phyloP scores from a whole-genome alignment of 225 moss, liverwort and hornwort species.

The Bryum argenteum region DNA sequence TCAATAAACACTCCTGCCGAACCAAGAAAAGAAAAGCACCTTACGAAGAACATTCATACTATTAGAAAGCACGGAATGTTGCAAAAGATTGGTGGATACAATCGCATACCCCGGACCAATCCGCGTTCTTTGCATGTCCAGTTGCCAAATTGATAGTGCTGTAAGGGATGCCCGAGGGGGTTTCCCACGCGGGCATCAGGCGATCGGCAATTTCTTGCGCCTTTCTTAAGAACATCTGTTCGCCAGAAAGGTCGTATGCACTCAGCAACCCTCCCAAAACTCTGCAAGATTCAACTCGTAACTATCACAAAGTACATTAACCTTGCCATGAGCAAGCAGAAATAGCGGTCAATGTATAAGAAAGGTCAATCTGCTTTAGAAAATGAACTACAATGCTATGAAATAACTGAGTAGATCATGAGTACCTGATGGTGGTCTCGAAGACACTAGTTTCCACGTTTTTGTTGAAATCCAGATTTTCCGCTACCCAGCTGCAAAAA shows the following conservation, averaged over 20 bases:
- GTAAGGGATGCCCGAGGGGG: conserved; percentile 79
- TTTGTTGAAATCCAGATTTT: conserved; percentile 77
- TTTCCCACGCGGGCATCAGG: conserved; percentile 85
- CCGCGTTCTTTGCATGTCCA: conserved; percentile 66
- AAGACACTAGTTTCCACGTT: conserved; percentile 84
- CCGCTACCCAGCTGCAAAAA: conserved; percentile 71
- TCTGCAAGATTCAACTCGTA: conserved; percentile 40
- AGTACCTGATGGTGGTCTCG: conserved; percentile 93
- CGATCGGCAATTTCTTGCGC: conserved; percentile 84
- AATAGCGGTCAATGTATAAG: neutral
- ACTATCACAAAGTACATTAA: neutral
- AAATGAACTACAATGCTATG: neutral
- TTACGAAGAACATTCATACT: too few species aligned
- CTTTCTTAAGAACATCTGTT: conserved; percentile 76
- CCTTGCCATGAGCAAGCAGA: conserved; percentile 6
- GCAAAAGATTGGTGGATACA: conserved; percentile 4
- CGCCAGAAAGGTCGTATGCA: conserved; percentile 81
- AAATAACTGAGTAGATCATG: neutral
- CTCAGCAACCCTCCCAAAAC: conserved; percentile 91
- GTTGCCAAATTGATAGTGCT: conserved; percentile 75
- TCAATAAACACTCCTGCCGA: conserved; percentile 7
- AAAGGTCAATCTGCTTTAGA: neutral
- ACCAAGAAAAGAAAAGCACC: neutral
- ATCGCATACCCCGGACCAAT: conserved; percentile 74
- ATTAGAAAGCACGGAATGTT: too few species aligned